Evolutionary conservation across 192 early-diverging fungal species (phyloP).

Genomic region (Radiomyces spectabilis): DNA sequence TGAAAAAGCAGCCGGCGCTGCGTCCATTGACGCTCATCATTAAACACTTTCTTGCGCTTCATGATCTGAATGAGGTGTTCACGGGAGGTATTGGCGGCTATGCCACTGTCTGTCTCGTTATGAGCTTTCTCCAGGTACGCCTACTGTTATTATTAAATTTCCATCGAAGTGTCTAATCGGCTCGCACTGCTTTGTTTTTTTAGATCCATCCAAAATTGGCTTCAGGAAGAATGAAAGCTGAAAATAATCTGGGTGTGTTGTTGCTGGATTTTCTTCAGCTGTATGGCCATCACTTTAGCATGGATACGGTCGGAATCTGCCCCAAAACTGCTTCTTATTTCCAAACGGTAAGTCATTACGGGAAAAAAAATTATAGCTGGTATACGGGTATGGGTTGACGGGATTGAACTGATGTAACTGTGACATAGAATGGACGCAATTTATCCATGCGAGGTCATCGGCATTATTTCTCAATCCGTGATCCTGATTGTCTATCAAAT

Average conservation of each 20-base stretch:
- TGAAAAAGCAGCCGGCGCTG: constrained; percentile 51
- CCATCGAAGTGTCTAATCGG: no score
- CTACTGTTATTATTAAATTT: no score
- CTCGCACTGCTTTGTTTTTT: background rate
- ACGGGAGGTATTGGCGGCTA: constrained; percentile 87
- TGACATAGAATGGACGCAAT: no score
- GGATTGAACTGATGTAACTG: no score
- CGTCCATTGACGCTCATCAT: constrained; percentile 68
- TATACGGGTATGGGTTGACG: no score
- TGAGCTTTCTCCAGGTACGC: constrained; percentile 68
- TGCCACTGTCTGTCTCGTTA: constrained; percentile 65
- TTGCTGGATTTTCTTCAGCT: constrained; percentile 90
- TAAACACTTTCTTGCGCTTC: constrained; percentile 77
- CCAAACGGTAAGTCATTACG: constrained; percentile 32
- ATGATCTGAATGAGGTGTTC: constrained; percentile 78
- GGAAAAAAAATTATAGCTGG: no score
- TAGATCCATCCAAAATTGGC: constrained; percentile 78
- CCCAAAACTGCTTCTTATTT: constrained; percentile 51
- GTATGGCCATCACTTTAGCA: constrained; percentile 78
- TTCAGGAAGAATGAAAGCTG: constrained; percentile 48
- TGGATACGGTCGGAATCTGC: constrained; percentile 54
- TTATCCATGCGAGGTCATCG: no score
- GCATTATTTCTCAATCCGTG: no score
- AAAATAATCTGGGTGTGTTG: constrained; percentile 79
- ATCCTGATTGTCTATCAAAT: no score